These are phyloP conservation scores for Pistacia vera DNA, from an alignment of 345 rosid genomes.

Conservation along the genomic window DNA sequence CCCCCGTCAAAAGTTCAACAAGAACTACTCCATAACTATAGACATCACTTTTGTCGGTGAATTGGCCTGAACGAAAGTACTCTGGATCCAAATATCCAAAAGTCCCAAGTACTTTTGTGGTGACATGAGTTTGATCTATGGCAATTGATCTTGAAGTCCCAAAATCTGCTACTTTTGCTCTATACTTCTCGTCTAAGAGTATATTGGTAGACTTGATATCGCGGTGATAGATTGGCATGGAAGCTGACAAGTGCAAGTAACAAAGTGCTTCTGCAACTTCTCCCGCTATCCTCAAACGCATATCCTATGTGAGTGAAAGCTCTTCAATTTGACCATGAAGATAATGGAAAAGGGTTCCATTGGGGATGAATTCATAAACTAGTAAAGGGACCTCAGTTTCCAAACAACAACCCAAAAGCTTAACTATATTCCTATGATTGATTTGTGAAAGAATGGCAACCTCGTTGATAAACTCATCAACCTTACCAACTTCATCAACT, in stretches of 20 bases:
- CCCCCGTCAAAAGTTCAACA: conserved; percentile 5
- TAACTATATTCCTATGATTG: conserved; percentile 13
- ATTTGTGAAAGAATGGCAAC: not conserved
- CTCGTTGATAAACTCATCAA: not conserved
- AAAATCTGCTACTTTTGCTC: conserved; percentile 16
- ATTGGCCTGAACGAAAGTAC: not conserved
- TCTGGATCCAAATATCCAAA: conserved; percentile 14
- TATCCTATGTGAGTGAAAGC: conserved; percentile 12
- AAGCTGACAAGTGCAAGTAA: not conserved
- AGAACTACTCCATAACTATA: conserved; percentile 6
- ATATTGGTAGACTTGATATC: conserved; percentile 7
- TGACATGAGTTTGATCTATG: conserved; percentile 9
- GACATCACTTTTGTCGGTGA: conserved; percentile 9
- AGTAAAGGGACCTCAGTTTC: not conserved
- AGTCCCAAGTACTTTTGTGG: not conserved
- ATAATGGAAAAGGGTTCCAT: conserved; percentile 13
- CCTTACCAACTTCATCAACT: conserved; percentile 5
- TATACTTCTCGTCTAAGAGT: conserved; percentile 12
- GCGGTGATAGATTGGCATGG: not conserved
- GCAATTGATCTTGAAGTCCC: conserved; percentile 10
- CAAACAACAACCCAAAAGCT: conserved; percentile 4
- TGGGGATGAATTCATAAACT: conserved; percentile 6
- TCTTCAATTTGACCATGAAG: conserved; percentile 9
- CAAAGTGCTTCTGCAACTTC: conserved; percentile 11
- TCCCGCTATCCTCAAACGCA: not conserved